phyloP scores from a whole-genome alignment of 192 early-diverging fungal species.

The Gaertneriomyces sp. region DNA sequence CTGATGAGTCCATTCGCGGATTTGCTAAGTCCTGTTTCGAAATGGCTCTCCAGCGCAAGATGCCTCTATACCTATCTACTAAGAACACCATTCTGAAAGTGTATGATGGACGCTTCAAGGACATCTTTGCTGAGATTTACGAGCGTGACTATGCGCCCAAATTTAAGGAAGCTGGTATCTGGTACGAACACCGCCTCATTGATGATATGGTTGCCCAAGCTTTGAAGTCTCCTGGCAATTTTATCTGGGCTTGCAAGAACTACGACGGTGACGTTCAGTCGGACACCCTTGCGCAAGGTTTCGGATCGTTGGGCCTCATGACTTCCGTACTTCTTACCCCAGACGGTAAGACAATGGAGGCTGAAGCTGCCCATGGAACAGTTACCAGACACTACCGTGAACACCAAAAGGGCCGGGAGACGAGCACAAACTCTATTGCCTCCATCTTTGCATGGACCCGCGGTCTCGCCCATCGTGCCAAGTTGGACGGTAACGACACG shows the following conservation, averaged over 20 bases:
- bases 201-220: constrained; percentile 99
- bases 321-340: constrained; percentile 92
- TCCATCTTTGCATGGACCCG: constrained; percentile 90
- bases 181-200: constrained; percentile 97
- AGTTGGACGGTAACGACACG: constrained; percentile 79
- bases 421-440: constrained; percentile 94
- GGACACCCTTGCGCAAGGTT: constrained; percentile 96
- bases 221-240: constrained; percentile 90
- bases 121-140: constrained; percentile 92
- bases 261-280: constrained; percentile 95
- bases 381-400: constrained; percentile 90
- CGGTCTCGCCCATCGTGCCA: constrained; percentile 90
- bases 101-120: constrained; percentile 98
- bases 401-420: constrained; percentile 93
- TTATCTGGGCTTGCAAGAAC: constrained; percentile 94
- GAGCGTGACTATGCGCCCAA: constrained; percentile 75
- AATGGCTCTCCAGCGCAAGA: constrained; percentile 81
- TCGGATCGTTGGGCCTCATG: constrained; percentile 90
- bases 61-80: constrained; percentile 92
- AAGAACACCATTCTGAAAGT: constrained; percentile 97
- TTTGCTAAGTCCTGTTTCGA: constrained; percentile 96
- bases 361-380: constrained; percentile 97
- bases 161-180: constrained; percentile 82
- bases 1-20: constrained; percentile 76
- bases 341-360: constrained; percentile 86